Conservation (phyloP, 2,329 filamentous ascomycete genomes). For the Botrytis sinoallii region DNA sequence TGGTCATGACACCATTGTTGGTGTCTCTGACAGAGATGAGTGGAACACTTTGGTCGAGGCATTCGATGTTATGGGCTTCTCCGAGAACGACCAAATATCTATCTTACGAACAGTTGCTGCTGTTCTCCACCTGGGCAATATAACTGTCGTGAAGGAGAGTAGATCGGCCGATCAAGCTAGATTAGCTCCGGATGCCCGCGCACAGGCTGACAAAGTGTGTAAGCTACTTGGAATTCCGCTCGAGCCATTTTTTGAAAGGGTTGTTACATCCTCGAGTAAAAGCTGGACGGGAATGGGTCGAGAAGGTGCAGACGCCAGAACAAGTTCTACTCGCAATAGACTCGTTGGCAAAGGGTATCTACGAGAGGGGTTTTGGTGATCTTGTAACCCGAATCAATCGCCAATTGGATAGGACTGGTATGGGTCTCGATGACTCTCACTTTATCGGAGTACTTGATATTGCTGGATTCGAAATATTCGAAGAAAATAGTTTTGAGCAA, state of each 20-base stretch:
- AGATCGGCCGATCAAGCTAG: constrained; percentile 87
- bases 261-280: constrained; percentile 91
- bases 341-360: constrained; percentile 93
- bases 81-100: constrained; percentile 74
- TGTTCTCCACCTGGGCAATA: constrained; percentile 90
- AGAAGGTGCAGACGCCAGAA: constrained; percentile 96
- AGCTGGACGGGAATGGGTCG: constrained; percentile 95
- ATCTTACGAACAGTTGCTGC: constrained; percentile 87
- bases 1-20: constrained; percentile 86
- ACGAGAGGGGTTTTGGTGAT: constrained; percentile 92
- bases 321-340: constrained; percentile 89
- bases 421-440: constrained; percentile 80
- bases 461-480: constrained; percentile 98
- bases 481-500: constrained; percentile 97
- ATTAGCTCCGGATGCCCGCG: constrained; percentile 69
- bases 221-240: constrained; percentile 77
- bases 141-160: constrained; percentile 86
- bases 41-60: constrained; percentile 90
- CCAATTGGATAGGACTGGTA: constrained; percentile 82
- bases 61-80: constrained; percentile 91
- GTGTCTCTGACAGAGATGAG: constrained; percentile 85
- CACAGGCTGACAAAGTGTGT: constrained; percentile 76
- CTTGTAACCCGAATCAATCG: constrained; percentile 88
- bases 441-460: constrained; percentile 99
- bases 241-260: constrained; percentile 80